A percentile compares a stretch with the other conserved stretches of the same genome.
Evolutionary conservation across 2,329 filamentous ascomycete genomes (phyloP).

Genomic region (Amylocarpus encephaloides): DNA sequence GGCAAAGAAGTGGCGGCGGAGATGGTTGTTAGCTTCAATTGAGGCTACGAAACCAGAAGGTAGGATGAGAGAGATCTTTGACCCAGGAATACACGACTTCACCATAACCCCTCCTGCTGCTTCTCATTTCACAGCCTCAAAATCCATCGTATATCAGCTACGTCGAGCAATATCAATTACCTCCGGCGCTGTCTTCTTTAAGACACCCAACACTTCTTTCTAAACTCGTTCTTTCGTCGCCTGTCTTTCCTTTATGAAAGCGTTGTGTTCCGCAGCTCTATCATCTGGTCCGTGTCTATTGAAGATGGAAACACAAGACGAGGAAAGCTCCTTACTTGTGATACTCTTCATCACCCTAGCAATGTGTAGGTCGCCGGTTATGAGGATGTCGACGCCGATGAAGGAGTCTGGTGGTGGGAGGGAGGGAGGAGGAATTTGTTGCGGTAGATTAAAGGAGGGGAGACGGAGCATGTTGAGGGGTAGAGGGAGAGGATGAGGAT

Average conservation of each 20-base stretch:
- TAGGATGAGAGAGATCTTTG: too few species aligned
- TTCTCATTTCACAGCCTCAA: not conserved
- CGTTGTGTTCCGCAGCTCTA: conserved; percentile 20
- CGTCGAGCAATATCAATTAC: conserved; percentile 17
- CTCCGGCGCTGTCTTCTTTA: conserved; percentile 19
- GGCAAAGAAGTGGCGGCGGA: conserved; percentile 52
- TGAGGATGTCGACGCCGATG: conserved; percentile 31
- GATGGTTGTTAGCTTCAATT: conserved; percentile 52
- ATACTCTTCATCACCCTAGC: conserved; percentile 22
- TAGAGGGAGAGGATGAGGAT: too few species aligned
- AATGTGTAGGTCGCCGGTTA: conserved; percentile 37
- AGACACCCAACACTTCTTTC: conserved; percentile 22
- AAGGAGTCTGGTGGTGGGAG: conserved; percentile 24
- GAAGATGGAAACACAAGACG: not conserved
- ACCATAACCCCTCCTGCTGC: too few species aligned
- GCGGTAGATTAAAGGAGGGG: conserved; percentile 14
- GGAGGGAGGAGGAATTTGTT: conserved; percentile 23
- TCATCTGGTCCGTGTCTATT: not conserved
- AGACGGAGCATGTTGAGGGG: not conserved
- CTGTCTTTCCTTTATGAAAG: conserved; percentile 20
- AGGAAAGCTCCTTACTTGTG: conserved; percentile 15
- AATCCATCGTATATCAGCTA: not conserved
- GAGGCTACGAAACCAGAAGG: too few species aligned
- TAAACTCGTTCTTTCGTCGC: conserved; percentile 24
- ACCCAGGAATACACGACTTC: too few species aligned